Conservation (phyloP, 495 filamentous ascomycete genomes). For the Aspergillus homomorphus region DNA sequence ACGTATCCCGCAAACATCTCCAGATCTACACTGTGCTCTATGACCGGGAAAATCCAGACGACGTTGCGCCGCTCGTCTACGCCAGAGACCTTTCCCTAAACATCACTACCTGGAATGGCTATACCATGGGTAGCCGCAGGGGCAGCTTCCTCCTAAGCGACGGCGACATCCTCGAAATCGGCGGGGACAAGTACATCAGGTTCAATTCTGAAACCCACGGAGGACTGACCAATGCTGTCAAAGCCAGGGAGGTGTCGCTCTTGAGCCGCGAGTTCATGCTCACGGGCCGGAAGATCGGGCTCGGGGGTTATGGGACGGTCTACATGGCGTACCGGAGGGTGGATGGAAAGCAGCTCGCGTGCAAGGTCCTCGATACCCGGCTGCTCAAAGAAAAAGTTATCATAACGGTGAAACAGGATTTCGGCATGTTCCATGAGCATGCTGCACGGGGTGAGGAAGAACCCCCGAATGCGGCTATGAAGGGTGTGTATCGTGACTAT, state of each 20-base stretch:
- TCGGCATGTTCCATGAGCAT: neutral
- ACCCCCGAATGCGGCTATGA: too few species aligned
- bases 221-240: too few species aligned
- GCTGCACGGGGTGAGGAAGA: too few species aligned
- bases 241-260: conserved; percentile 34
- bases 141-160: conserved; percentile 50
- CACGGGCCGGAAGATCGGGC: conserved; percentile 47
- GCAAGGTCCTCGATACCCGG: conserved; percentile 48
- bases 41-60: conserved; percentile 32
- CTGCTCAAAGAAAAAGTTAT: conserved; percentile 7
- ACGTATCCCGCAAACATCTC: conserved; percentile 57
- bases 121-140: conserved; percentile 39
- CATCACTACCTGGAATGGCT: conserved; percentile 53
- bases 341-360: conserved; percentile 47
- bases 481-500: neutral
- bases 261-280: conserved; percentile 49
- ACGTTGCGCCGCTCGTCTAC: conserved; percentile 53
- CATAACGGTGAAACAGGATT: conserved; percentile 1
- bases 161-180: conserved; percentile 48
- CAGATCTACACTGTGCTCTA: conserved; percentile 60
- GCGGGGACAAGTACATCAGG: conserved; percentile 19
- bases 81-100: conserved; percentile 59
- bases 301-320: conserved; percentile 47
- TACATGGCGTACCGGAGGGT: conserved; percentile 43
- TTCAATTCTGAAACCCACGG: conserved; percentile 22